These are phyloP conservation scores for Cornus florida DNA, from an alignment of 148 eudicot species.

Conservation along the genomic window DNA sequence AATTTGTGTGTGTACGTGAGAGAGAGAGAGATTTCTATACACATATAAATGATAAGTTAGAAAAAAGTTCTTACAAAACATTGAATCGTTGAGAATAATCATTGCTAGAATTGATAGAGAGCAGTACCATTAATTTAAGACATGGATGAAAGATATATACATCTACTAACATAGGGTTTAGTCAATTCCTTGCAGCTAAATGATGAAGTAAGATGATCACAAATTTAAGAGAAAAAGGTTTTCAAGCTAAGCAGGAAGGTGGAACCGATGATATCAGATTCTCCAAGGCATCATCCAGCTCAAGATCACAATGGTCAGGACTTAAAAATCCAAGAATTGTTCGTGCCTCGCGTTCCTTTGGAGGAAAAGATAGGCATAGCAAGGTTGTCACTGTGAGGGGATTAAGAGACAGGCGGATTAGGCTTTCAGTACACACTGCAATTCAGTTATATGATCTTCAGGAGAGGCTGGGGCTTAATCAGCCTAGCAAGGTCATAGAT, in stretches of 20 bases:
- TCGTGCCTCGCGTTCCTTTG: conserved; percentile 60
- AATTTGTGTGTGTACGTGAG: too few relatives aligned
- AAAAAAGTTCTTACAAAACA: neutral
- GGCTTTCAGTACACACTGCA: conserved; percentile 79
- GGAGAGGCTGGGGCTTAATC: conserved; percentile 65
- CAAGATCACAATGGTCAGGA: conserved; percentile 63
- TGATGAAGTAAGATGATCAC: conserved; percentile 36
- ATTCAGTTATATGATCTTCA: conserved; percentile 82
- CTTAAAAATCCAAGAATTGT: conserved; percentile 83
- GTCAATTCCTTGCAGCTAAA: conserved; percentile 16
- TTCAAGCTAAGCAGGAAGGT: conserved; percentile 36
- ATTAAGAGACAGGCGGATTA: conserved; percentile 64
- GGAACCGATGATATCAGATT: conserved; percentile 9
- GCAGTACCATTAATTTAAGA: neutral
- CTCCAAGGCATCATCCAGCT: conserved; percentile 34
- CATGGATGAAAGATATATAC: neutral
- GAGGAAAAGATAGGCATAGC: conserved; percentile 85
- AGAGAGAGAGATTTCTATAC: too few relatives aligned
- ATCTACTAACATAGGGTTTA: neutral
- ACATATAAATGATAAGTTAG: neutral
- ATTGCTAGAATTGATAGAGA: neutral
- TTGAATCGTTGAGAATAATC: neutral
- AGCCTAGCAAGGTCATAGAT: conserved; percentile 84
- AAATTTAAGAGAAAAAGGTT: conserved; percentile 40
- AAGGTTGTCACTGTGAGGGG: conserved; percentile 77